Evolutionary conservation across 495 filamentous ascomycete species (phyloP), one percentile per base, ranked within the genome.

Genomic region (Clohesyomyces aquaticus): DNA sequence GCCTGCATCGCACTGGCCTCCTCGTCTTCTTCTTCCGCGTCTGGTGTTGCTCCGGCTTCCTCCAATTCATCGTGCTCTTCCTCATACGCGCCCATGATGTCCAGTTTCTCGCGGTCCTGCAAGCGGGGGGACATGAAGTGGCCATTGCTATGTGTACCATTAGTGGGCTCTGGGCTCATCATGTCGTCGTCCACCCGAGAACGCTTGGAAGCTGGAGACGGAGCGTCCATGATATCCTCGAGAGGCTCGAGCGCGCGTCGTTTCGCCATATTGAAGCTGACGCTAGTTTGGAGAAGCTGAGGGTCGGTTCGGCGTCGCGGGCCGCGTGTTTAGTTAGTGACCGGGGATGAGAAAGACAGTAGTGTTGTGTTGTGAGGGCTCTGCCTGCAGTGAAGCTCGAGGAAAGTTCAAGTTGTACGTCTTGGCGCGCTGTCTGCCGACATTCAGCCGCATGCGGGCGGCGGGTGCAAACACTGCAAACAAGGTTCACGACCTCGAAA

Each of bases 141-240:
- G 65, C 78, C 77, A 62, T 83, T 78, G 60, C 23, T 64, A 4
- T 54, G 9, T 18, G 58, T 71, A 51, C 72, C 65, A 59, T 72
- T 71, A 43, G 61, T 74, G 47, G 75, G 74, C 62, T 65, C 41
- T 27, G 71, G 56, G 27, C 45, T 56, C 35, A 70, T 62, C n/a
- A 73, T 75, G 53, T 78, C 79, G 43, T 87, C 84, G 48, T 87
- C 85, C 58, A 88, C 76, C 38, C 90, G 85, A 25, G 85, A 83
- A 69, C 86, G 88, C 77, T 96, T 96, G 21, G 88, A 87, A 27
- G 82, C 84, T 0, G 91, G 91, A 11, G 91, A 93, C 26, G 80
- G 82, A 22, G 75, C 72, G 19, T 76, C 78, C 6, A 76, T 72
- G 21, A 84, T 70, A 46, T 87, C 83, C 66, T 94, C 90, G n/a